Conservation (phyloP, 208 protist genomes). For the Crithidia bombi region DNA sequence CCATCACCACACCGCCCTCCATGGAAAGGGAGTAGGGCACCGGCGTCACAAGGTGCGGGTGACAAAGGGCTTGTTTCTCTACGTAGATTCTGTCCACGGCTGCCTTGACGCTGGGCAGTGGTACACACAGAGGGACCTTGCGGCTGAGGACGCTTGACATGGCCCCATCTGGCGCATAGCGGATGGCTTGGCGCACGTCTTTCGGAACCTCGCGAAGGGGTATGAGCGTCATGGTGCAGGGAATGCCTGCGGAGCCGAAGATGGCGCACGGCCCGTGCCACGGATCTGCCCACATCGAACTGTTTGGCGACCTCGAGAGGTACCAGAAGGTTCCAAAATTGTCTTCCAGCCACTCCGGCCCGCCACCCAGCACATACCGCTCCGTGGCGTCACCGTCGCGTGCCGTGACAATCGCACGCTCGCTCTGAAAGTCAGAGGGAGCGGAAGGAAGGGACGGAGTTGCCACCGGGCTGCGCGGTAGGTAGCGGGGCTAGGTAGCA, state of each 20-base stretch:
- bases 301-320: neutral
- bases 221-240: neutral
- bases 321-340: neutral
- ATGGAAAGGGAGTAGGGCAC: conserved; percentile 17
- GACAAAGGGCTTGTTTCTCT: conserved; percentile 13
- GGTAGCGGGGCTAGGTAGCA: neutral
- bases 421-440: neutral
- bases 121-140: neutral
- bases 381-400: neutral
- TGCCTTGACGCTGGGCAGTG: neutral
- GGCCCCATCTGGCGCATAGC: conserved; percentile 1
- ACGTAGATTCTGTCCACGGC: conserved; percentile 6
- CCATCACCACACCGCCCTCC: conserved; percentile 17
- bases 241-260: neutral
- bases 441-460: neutral
- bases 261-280: neutral
- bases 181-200: conserved; percentile 3
- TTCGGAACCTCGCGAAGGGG: neutral
- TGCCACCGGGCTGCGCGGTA: too few relatives aligned
- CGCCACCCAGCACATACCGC: neutral
- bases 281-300: neutral
- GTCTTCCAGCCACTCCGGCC: neutral
- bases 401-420: neutral
- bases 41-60: conserved; percentile 17
- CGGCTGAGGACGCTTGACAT: conserved; percentile 1